Conservation (phyloP, 768 basidiomycete genomes). For the Termitomyces sp. region DNA sequence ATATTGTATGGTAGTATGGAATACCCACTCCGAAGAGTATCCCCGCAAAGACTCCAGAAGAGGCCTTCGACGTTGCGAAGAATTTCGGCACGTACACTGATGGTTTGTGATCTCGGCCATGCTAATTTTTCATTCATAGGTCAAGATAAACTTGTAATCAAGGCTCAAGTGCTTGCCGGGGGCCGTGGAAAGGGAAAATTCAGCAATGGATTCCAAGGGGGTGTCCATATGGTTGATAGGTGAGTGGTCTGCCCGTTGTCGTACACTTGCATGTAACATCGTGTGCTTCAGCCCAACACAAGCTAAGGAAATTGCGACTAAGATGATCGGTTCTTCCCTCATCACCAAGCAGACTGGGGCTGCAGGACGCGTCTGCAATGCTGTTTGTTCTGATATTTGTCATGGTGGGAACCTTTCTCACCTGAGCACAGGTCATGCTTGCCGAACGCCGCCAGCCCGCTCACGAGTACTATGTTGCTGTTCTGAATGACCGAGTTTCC, state of each 20-base stretch:
- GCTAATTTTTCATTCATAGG: conserved; percentile 35
- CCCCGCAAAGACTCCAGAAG: conserved; percentile 80
- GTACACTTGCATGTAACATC: not conserved
- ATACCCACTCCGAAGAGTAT: conserved; percentile 92
- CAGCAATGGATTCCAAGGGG: conserved; percentile 93
- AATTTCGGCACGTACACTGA: conserved; percentile 60
- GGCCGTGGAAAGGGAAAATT: conserved; percentile 98
- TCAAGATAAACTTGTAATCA: conserved; percentile 82
- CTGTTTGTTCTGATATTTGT: conserved; percentile 46
- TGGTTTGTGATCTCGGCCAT: not conserved
- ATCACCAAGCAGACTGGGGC: conserved; percentile 99
- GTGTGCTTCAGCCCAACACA: conserved; percentile 61
- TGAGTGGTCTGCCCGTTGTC: conserved; percentile 24
- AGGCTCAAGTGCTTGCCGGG: conserved; percentile 98
- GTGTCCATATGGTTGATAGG: conserved; percentile 93
- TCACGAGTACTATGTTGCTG: conserved; percentile 97
- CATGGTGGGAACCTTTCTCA: not conserved
- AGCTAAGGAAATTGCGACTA: conserved; percentile 78
- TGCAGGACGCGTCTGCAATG: conserved; percentile 89
- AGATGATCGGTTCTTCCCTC: conserved; percentile 93
- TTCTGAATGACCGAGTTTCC: conserved; percentile 89
- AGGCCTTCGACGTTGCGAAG: conserved; percentile 86
- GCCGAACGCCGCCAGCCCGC: conserved; percentile 90
- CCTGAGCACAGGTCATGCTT: conserved; percentile 77
- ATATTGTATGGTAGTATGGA: conserved; percentile 60